Evolutionary conservation across 192 early-diverging fungal species (phyloP).

Genomic region (Jimgerdemannia flammicorona): DNA sequence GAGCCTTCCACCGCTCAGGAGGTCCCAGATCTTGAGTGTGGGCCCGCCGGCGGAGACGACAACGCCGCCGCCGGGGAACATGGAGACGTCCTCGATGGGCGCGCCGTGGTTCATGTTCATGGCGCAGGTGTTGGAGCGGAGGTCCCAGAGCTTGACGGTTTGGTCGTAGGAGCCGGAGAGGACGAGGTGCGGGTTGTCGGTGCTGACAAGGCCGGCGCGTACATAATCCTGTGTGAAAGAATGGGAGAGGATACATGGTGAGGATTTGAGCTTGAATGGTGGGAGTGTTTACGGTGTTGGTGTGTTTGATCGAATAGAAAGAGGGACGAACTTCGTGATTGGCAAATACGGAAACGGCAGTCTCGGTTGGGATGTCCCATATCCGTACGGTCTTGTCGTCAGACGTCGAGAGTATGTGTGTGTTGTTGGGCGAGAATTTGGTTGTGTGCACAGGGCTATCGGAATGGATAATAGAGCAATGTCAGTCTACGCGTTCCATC

Average conservation of each 20-base stretch:
- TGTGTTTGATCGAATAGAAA: background rate
- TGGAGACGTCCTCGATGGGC: conserved; percentile 86
- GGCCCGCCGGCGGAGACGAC: conserved; percentile 79
- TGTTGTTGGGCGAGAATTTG: conserved; percentile 75
- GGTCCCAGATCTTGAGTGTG: conserved; percentile 84
- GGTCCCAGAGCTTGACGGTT: conserved; percentile 91
- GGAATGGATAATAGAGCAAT: background rate
- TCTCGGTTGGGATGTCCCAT: conserved; percentile 91
- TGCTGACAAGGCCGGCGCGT: conserved; percentile 66
- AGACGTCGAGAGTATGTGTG: conserved; percentile 79
- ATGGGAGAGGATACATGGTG: conserved; percentile 1
- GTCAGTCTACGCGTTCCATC: background rate
- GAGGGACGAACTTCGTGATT: conserved; percentile 59
- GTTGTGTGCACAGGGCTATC: conserved; percentile 76
- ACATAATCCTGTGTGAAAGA: conserved; percentile 70
- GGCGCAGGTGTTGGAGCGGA: conserved; percentile 66
- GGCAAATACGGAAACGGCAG: conserved; percentile 58
- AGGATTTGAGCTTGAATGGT: background rate
- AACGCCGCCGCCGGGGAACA: conserved; percentile 79
- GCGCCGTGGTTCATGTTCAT: conserved; percentile 77
- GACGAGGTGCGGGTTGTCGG: conserved; percentile 78
- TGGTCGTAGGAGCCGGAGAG: conserved; percentile 94
- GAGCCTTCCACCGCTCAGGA: conserved; percentile 73
- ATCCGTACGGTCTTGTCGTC: conserved; percentile 91
- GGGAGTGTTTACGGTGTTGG: background rate